Conservation (phyloP, 805 yeast genomes). For the Martiniozyma abietophila region DNA sequence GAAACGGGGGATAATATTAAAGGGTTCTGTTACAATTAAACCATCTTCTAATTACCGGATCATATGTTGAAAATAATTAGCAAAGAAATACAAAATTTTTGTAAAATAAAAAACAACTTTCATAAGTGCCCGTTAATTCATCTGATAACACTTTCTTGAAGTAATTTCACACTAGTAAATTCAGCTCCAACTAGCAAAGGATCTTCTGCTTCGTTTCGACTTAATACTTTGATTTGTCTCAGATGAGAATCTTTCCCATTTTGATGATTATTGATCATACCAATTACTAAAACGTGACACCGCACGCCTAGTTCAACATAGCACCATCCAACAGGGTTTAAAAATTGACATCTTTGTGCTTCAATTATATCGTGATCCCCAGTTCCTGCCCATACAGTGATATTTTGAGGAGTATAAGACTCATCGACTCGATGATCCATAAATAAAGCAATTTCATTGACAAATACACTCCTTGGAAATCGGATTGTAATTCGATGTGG, state of each 20-base stretch:
- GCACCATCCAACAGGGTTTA: slow-evolving; percentile 77
- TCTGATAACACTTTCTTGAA: slow-evolving; percentile 27
- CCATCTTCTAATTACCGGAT: no score
- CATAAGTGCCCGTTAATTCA: no score
- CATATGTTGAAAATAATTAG: background rate
- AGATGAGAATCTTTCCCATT: slow-evolving; percentile 94
- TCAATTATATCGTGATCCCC: slow-evolving; percentile 71
- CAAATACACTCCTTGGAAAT: slow-evolving; percentile 66
- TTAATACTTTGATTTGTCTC: slow-evolving; percentile 58
- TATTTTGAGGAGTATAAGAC: slow-evolving; percentile 79
- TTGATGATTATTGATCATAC: slow-evolving; percentile 76
- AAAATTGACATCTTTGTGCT: slow-evolving; percentile 49
- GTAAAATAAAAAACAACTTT: background rate
- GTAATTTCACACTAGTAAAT: slow-evolving; percentile 25
- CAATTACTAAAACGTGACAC: no score
- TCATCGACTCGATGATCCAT: slow-evolving; percentile 70
- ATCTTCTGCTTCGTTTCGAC: slow-evolving; percentile 26
- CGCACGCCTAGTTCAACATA: no score
- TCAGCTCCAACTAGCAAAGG: slow-evolving; percentile 21
- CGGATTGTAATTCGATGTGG: slow-evolving; percentile 79
- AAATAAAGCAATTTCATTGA: slow-evolving; percentile 62
- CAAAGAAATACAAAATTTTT: background rate
- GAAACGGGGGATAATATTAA: no score
- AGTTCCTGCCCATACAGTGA: slow-evolving; percentile 61
- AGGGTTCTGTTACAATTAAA: no score